Evolutionary conservation across 441 rosid species (phyloP), one percentile per base, ranked within the genome.

Genomic region (Pelargonium fulgidum): DNA sequence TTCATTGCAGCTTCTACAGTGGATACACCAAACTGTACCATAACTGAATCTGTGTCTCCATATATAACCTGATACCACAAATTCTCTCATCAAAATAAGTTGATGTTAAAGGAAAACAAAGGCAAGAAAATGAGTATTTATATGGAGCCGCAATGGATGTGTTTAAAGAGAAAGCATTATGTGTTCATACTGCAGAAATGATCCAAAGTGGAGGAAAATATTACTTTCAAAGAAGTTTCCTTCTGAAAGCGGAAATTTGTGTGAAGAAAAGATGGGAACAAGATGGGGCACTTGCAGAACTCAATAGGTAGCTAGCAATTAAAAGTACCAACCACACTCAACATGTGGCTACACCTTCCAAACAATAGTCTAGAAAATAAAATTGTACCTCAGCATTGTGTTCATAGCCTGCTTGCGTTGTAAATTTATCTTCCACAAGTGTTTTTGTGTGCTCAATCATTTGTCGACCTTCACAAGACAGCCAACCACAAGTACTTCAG

Each of bases 21-120:
- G 67, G 86, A 74, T 50, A 85, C 93, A 56, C 99, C 98, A 76
- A 95, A 95, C 84, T 95, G 97, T 75, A 95, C 98, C 99, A 95
- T 95, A 44, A 95, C 98, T 2, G 99, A 95, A 88, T 95, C 98
- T 4, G 99, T 94, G 80, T 94, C 99, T 72, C 98, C 99, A 80
- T 94, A 94, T 62, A 94, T 87, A 72, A 94, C 95, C 99, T 95
- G 79, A 76, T 75, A 68, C 45, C 68, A 76, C 17, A 67, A 52
- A 26, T 36, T 56, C 64, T 61, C 22, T 39, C 62, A 45, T 69
- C 64, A 75, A 52, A 13, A 12, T 9, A 63, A 44, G 50, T 65
- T 3, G 36, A 69, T 20, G 36, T 36, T 19, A 52, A 61, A 4
- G 33, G 58, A 66, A 9, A 68, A 20, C 14, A 13, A 48, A 48